Evolutionary conservation across 129 eudicot species (phyloP).

Genomic region (Flaveria robusta): DNA sequence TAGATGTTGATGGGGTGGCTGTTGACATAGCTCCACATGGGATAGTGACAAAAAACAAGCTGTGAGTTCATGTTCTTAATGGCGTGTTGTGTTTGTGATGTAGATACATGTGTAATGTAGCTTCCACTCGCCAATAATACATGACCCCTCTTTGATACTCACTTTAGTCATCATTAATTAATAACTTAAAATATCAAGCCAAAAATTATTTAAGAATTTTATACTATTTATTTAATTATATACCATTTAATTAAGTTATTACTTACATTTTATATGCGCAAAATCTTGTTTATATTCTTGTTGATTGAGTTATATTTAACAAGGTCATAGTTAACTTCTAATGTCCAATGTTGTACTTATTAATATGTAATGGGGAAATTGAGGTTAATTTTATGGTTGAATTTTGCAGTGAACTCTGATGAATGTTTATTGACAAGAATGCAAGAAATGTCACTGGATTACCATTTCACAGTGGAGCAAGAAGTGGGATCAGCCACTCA

Average conservation of each 20-base stretch:
- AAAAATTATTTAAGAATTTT: neutral
- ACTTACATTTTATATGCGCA: too few relatives aligned
- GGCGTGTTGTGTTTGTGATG: slow-evolving; percentile 42
- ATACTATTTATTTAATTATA: neutral
- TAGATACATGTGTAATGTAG: slow-evolving; percentile 41
- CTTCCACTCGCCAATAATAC: slow-evolving; percentile 18
- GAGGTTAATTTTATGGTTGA: neutral
- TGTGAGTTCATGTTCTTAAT: slow-evolving; percentile 39
- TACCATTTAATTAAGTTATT: neutral
- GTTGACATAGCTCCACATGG: slow-evolving; percentile 1
- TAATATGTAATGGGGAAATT: neutral
- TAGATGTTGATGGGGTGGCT: slow-evolving; percentile 15
- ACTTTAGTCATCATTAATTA: neutral
- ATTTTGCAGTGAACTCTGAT: slow-evolving; percentile 77
- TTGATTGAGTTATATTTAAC: too few relatives aligned
- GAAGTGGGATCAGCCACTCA: slow-evolving; percentile 99
- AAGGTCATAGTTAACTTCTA: neutral
- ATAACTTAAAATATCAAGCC: neutral
- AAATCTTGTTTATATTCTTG: too few relatives aligned
- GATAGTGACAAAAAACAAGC: slow-evolving; percentile 38
- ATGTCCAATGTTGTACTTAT: neutral
- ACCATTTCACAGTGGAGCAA: slow-evolving; percentile 97
- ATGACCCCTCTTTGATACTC: slow-evolving; percentile 24
- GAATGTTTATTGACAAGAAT: slow-evolving; percentile 96
- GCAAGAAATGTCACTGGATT: slow-evolving; percentile 99